Evolutionary conservation across 2,329 filamentous ascomycete species (phyloP).

Genomic region (Davidsoniella virescens): DNA sequence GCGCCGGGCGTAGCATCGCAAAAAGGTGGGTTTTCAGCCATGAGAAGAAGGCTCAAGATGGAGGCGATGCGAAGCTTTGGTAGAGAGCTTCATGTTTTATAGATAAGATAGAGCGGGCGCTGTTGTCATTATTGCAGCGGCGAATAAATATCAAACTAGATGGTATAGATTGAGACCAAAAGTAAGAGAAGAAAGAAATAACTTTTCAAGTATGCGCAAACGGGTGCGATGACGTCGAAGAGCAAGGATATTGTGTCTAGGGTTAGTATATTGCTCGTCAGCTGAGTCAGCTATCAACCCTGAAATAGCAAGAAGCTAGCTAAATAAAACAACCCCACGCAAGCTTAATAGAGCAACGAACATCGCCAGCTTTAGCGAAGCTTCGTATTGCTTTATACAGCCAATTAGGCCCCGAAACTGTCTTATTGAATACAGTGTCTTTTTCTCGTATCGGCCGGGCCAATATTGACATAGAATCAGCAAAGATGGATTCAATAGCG

Average conservation of each 20-base stretch:
- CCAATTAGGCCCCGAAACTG: neutral
- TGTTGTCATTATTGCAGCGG: too few species aligned
- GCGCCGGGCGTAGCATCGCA: neutral
- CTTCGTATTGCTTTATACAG: neutral
- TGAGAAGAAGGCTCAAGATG: neutral
- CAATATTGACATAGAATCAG: neutral
- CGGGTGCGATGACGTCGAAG: neutral
- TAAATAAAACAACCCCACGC: neutral
- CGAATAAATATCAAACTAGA: too few species aligned
- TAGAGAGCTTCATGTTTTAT: neutral
- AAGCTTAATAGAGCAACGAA: neutral
- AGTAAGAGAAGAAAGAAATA: too few species aligned
- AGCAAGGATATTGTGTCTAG: neutral
- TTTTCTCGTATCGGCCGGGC: neutral
- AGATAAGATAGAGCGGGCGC: too few species aligned
- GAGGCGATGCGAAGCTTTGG: neutral
- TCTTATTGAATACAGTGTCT: neutral
- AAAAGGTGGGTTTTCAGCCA: neutral
- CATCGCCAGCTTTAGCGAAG: neutral
- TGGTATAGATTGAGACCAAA: too few species aligned
- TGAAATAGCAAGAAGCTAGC: neutral
- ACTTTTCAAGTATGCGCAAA: too few species aligned
- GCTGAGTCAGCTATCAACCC: neutral
- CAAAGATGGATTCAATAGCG: constrained; percentile 81
- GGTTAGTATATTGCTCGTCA: neutral